These are phyloP conservation scores for Mortierella sp. DNA, from an alignment of 371 early-diverging fungal species.

Conservation along the genomic window DNA sequence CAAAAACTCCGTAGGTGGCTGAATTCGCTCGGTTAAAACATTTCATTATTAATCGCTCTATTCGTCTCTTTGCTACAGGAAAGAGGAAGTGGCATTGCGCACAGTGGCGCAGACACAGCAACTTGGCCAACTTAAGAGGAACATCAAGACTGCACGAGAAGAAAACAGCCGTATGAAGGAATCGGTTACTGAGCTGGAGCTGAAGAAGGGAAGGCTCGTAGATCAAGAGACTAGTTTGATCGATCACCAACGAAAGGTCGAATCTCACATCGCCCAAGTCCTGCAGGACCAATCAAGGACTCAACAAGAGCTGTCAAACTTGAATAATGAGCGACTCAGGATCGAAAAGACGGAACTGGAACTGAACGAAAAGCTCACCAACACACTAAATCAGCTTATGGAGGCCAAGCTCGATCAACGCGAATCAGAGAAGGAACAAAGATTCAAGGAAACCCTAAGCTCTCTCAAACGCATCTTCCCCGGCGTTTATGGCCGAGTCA, in stretches of 20 bases:
- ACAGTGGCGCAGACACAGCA: slow-evolving; percentile 78
- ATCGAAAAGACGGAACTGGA: slow-evolving; percentile 73
- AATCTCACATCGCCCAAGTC: slow-evolving; percentile 54
- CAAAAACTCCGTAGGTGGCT: not conserved
- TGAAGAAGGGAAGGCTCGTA: slow-evolving; percentile 61
- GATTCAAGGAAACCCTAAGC: slow-evolving; percentile 80
- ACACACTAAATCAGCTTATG: slow-evolving; percentile 77
- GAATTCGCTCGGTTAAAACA: not conserved
- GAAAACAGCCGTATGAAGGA: slow-evolving; percentile 70
- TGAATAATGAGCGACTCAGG: slow-evolving; percentile 38
- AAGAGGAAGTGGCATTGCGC: slow-evolving; percentile 76
- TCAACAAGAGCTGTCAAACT: slow-evolving; percentile 42
- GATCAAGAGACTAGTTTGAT: slow-evolving; percentile 62
- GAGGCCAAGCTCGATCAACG: slow-evolving; percentile 86
- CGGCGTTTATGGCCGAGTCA: slow-evolving; percentile 92
- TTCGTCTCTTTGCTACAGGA: slow-evolving; percentile 56
- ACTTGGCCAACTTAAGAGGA: slow-evolving; percentile 75
- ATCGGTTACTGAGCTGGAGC: slow-evolving; percentile 65
- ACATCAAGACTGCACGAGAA: slow-evolving; percentile 74
- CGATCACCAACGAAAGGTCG: slow-evolving; percentile 56
- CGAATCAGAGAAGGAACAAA: slow-evolving; percentile 84
- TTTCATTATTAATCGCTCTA: not conserved
- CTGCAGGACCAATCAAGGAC: slow-evolving; percentile 60
- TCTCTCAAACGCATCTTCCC: slow-evolving; percentile 88
- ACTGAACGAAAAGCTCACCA: slow-evolving; percentile 86